Conservation (phyloP, 2,329 filamentous ascomycete genomes). For the Penicillium italicum region DNA sequence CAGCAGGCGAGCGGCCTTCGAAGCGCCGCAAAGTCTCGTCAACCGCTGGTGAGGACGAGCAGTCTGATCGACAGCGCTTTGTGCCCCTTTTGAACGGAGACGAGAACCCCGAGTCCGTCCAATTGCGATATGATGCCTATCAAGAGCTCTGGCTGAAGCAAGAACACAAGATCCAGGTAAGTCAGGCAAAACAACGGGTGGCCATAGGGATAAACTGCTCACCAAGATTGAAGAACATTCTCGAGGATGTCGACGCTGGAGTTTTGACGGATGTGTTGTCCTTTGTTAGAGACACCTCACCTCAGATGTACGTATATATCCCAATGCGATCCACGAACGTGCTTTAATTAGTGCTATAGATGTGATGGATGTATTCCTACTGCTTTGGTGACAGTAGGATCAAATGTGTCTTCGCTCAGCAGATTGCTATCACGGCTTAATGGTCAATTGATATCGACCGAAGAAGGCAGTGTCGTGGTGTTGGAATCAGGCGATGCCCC, state of each 20-base stretch:
- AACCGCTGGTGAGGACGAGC: slow-evolving; percentile 16
- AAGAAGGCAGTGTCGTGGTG: slow-evolving; percentile 38
- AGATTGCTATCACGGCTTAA: slow-evolving; percentile 39
- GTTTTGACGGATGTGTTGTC: slow-evolving; percentile 38
- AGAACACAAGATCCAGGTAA: slow-evolving; percentile 40
- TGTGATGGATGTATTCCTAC: slow-evolving; percentile 41
- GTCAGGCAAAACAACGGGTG: background rate
- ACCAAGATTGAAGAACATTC: slow-evolving; percentile 28
- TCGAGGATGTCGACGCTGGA: slow-evolving; percentile 40
- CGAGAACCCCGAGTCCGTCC: slow-evolving; percentile 32
- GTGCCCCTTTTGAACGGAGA: slow-evolving; percentile 40
- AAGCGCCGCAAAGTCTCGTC: slow-evolving; percentile 58
- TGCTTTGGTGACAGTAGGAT: slow-evolving; percentile 43
- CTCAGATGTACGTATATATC: slow-evolving; percentile 32
- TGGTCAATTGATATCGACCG: slow-evolving; percentile 29
- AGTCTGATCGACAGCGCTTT: slow-evolving; percentile 28
- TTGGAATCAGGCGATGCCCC: slow-evolving; percentile 45
- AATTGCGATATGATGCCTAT: slow-evolving; percentile 38
- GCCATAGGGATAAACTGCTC: background rate
- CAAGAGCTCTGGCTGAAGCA: slow-evolving; percentile 40
- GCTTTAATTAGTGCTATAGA: slow-evolving; percentile 24
- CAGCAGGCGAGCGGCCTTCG: slow-evolving; percentile 44
- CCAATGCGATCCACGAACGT: background rate
- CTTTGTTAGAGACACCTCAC: slow-evolving; percentile 37
- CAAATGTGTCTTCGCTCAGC: slow-evolving; percentile 42